Base-by-base conservation (phyloP, 2,329 filamentous ascomycete genomes). In the Nothophaeocryptopus gaeumannii region DNA sequence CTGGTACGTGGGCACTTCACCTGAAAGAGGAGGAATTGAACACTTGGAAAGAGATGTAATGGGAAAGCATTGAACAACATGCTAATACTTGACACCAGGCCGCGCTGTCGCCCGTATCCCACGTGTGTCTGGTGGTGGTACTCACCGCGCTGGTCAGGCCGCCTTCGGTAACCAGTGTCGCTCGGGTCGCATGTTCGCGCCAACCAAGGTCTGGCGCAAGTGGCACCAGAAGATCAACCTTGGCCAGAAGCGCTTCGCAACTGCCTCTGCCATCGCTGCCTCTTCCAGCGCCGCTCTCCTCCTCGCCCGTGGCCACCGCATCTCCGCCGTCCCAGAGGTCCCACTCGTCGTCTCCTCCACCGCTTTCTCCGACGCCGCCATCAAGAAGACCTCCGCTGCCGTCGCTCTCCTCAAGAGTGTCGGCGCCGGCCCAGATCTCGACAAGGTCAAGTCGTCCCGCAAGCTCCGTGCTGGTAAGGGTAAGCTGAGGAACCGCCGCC, bases 161-260 rank as follows among this genome's bases (percentile, higher is more conserved):
- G 93, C 93, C 68, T 99, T 97, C 78, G 93, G 93, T 89, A 99
- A 99, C 88, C 90, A 92, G 90, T 99, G 93, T 82, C 91, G 93
- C 77, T 96, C 92, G 74, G 93, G 95, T 82, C 93, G 93, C 81
- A 99, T 99, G 93, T 99, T 99, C 81, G 93, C 93, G 67, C 93
- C 93, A 66, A 99, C 93, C 79, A 99, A 99, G 87, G 88, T 96
- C 81, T 99, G 93, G 95, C 85, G 93, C 77, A 96, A 96, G 83
- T 99, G 93, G 95, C 93, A 99, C 84, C 84, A 96, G 83, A 97
- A 97, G 90, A 84, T 99, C 85, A 96, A 95, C 84, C 84, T 95
- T 78, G 88, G 88, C 77, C 93, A 99, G 85, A 96, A 93, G 89
- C 93, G 93, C 70, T 99, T 96, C 77, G 93, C 93, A 78, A 95